Conservation (phyloP, 2,329 filamentous ascomycete species). For the Neopestalotiopsis rosae region DNA sequence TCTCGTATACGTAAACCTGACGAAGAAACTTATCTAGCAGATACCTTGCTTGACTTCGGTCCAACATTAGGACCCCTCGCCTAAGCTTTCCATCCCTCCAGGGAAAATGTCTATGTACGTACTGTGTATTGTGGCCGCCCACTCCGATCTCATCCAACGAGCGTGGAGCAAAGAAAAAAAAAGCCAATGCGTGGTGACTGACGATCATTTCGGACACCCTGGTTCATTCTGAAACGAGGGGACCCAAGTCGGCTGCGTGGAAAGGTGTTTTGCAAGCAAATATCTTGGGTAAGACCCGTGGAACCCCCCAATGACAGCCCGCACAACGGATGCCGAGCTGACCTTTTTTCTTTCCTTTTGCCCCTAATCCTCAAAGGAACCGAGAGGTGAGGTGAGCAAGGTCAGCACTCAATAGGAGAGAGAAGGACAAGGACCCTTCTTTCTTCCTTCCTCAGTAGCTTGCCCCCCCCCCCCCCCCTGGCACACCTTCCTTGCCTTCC, state of each 20-base stretch:
- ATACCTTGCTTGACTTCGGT: too few relatives aligned
- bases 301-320: background rate
- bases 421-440: background rate
- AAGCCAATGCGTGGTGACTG: background rate
- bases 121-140: background rate
- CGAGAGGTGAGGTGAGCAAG: background rate
- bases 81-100: background rate
- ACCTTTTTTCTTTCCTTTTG: background rate
- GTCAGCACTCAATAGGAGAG: background rate
- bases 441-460: background rate
- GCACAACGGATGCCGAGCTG: background rate
- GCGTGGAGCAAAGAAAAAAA: background rate
- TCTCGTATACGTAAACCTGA: too few relatives aligned
- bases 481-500: background rate
- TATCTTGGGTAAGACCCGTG: background rate
- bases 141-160: background rate
- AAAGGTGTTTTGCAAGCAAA: background rate
- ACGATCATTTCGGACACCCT: constrained; percentile 3
- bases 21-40: too few relatives aligned
- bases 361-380: background rate
- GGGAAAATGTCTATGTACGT: background rate
- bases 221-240: constrained; percentile 14
- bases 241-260: background rate
- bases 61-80: background rate
- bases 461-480: background rate